These are phyloP conservation scores for Fusarium tjaetaba DNA, from an alignment of 2,329 filamentous ascomycete genomes.

Conservation along the genomic window DNA sequence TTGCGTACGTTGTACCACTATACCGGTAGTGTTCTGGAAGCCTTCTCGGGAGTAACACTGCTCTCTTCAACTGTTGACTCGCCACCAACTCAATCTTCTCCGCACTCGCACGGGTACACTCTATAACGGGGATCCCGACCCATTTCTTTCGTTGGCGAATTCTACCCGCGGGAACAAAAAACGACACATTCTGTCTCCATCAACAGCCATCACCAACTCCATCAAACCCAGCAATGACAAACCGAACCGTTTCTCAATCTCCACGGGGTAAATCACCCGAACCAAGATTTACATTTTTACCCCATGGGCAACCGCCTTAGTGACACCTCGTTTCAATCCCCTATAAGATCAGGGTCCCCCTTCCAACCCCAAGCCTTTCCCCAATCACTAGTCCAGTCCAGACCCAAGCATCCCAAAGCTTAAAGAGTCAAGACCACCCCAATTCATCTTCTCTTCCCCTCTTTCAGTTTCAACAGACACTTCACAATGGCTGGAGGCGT, in stretches of 20 bases:
- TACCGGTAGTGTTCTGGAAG: background rate
- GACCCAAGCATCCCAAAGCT: background rate
- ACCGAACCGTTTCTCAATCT: conserved; percentile 1
- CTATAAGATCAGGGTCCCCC: conserved; percentile 16
- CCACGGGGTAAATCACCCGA: conserved; percentile 12
- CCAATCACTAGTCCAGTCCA: background rate
- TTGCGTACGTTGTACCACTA: background rate
- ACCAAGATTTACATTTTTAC: background rate
- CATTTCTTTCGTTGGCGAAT: background rate
- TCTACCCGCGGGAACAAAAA: background rate
- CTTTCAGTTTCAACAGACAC: background rate
- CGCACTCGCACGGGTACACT: background rate
- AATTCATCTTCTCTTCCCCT: background rate
- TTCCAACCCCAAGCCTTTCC: conserved; percentile 5
- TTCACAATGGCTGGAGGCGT: conserved; percentile 11
- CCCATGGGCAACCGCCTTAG: conserved; percentile 11
- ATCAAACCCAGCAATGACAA: background rate
- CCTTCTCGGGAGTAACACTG: background rate
- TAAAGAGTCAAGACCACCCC: background rate
- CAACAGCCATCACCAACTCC: background rate
- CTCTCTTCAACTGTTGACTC: background rate
- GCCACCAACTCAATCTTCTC: background rate
- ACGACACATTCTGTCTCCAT: background rate
- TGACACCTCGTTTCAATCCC: background rate
- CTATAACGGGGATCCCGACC: background rate